Percentiles rank a stretch among this genome's conserved stretches.
phyloP scores from a whole-genome alignment of 306 rosid genomes.

The Cajanus cajan region DNA sequence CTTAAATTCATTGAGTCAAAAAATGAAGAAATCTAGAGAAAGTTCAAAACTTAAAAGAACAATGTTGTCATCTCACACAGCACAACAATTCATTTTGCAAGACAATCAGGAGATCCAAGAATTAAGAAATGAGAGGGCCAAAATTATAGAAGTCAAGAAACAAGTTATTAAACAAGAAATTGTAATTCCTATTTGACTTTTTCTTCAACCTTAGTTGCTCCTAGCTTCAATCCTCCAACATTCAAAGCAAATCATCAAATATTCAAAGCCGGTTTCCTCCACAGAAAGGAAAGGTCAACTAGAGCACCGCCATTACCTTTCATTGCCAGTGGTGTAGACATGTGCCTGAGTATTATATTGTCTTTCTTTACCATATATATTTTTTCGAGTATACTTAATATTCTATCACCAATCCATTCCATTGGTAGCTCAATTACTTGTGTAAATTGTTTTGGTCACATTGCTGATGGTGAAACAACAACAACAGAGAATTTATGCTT shows the following conservation, averaged over 20 bases:
- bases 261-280: background rate
- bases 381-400: background rate
- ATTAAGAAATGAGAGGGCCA: background rate
- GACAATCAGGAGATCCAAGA: background rate
- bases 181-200: background rate
- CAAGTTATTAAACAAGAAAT: background rate
- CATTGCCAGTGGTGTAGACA: background rate
- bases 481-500: background rate
- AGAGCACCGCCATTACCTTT: background rate
- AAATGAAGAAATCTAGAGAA: background rate
- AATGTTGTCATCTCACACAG: background rate
- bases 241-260: background rate
- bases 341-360: background rate
- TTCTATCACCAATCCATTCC: background rate
- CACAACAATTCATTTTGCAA: conserved; percentile 14
- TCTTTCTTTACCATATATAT: background rate
- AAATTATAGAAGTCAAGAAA: background rate
- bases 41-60: background rate
- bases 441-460: background rate
- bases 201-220: background rate
- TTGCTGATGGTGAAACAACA: background rate
- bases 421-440: background rate
- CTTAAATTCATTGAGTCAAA: background rate
- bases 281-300: background rate
- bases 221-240: background rate